Base-by-base conservation (phyloP, 768 basidiomycete species). In the Amanita fuliginea region DNA sequence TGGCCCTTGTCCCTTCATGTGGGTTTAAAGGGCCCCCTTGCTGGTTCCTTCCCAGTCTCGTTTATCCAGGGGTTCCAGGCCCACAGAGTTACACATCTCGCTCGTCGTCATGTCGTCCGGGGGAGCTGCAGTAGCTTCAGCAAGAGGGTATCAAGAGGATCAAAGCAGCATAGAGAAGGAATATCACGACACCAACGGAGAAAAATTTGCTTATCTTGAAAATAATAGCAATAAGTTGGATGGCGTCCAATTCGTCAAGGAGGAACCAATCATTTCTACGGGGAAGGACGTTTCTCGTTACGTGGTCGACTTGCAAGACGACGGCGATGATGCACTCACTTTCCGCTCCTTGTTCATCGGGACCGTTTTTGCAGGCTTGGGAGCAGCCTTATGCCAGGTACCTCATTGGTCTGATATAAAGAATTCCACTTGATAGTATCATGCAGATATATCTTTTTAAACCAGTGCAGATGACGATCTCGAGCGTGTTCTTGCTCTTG, bases 381-480 rank as follows among this genome's bases (percentile, higher is more conserved):
- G 69, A 6, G 73, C 74, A n/a, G 64, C 69, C 2, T 58, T 76
- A 28, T 62, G 46, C 35, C 51, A 56, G 47, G 52, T 54, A 46
- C 10, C 26, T 36, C 14, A 4, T 34, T 16, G 32, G 9, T 24
- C 10, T 9, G 19, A 24, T 3, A n/a, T n/a, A 48, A 14, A 32
- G 35, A 28, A 1, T 16, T 22, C 9, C 6, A n/a, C 49, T 33
- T 2, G 1, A 18, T 13, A 16, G 3, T 10, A 14, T 30, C 4
- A n/a, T n/a, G n/a, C 41, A 80, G 78, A 77, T 81, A 30, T 80
- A 79, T 56, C 46, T 69, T 4, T 80, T 79, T 62, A 81, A 83
- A 57, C 81, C 81, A 0, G 60, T 78, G 3, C 67, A 73, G 52
- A 67, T 72, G 53, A 43, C 60, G 0, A 75, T 80, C 13, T 77